Evolutionary conservation across 352 stramenopile species (phyloP).

Genomic region (Phytophthora brassicae): DNA sequence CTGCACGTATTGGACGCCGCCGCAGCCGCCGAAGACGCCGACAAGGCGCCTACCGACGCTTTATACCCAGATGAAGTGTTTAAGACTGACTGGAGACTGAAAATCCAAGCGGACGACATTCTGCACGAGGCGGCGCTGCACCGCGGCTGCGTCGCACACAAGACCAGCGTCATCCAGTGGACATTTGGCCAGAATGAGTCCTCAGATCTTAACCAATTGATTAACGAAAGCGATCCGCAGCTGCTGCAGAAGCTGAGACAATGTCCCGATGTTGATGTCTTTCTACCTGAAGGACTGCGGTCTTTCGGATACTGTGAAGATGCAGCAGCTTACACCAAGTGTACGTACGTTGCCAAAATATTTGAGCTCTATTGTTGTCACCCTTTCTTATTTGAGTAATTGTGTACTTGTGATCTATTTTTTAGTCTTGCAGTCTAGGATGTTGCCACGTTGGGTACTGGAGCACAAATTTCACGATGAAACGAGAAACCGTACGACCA

Average conservation of each 20-base stretch:
- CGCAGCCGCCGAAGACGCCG: conserved; percentile 25
- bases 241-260: conserved; percentile 49
- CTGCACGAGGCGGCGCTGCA: conserved; percentile 46
- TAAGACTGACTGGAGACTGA: conserved; percentile 31
- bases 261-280: conserved; percentile 55
- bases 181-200: conserved; percentile 18
- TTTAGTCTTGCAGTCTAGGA: conserved; percentile 39
- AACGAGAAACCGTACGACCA: conserved; percentile 21
- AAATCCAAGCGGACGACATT: conserved; percentile 35
- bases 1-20: conserved; percentile 27
- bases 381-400: background rate
- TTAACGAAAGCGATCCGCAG: conserved; percentile 34
- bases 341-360: too few species aligned
- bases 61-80: conserved; percentile 39
- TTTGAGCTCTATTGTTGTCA: too few species aligned
- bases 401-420: background rate
- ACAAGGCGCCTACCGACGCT: conserved; percentile 15
- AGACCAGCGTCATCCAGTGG: conserved; percentile 41
- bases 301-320: conserved; percentile 70
- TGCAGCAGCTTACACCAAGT: conserved; percentile 55
- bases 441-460: conserved; percentile 45
- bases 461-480: conserved; percentile 32
- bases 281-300: conserved; percentile 44
- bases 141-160: conserved; percentile 33
- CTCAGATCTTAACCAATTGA: conserved; percentile 9